Conservation (phyloP, 2,329 filamentous ascomycete genomes). For the Aspergillus fischeri region DNA sequence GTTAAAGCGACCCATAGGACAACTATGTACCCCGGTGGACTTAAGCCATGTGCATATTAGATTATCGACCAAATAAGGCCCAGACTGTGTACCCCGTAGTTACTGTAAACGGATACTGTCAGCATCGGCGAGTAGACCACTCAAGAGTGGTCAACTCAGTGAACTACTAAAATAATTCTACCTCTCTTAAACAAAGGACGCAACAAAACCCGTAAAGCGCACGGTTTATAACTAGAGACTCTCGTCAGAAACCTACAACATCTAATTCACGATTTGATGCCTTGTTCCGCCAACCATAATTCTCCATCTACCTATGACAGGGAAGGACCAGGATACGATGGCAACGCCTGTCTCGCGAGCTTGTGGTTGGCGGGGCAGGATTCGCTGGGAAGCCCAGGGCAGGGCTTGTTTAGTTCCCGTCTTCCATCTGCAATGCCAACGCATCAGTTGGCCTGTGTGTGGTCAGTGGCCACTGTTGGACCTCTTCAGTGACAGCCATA, state of each 20-base stretch:
- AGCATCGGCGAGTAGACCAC: too few species aligned
- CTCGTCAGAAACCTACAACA: background rate
- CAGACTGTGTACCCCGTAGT: too few species aligned
- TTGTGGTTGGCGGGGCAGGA: slow-evolving; percentile 14
- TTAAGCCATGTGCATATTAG: too few species aligned
- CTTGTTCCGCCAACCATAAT: background rate
- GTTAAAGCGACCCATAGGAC: too few species aligned
- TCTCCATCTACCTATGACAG: slow-evolving; percentile 5
- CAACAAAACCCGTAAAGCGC: background rate
- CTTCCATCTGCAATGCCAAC: slow-evolving; percentile 27
- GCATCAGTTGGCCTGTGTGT: slow-evolving; percentile 28
- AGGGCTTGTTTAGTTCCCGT: slow-evolving; percentile 22
- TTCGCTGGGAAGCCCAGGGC: slow-evolving; percentile 13
- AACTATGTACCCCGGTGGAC: too few species aligned
- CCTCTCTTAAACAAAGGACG: too few species aligned
- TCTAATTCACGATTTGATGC: background rate
- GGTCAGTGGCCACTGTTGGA: slow-evolving; percentile 6
- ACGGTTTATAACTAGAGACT: background rate
- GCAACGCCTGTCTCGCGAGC: background rate
- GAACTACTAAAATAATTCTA: too few species aligned
- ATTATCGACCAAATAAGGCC: too few species aligned
- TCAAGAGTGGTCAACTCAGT: too few species aligned
- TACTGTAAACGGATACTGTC: too few species aligned
- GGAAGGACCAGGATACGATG: background rate
- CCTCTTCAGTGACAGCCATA: slow-evolving; percentile 11